Evolutionary conservation across 768 basidiomycete species (phyloP), one percentile per base, ranked within the genome.

Genomic region (Strobilomyces dryophilus): DNA sequence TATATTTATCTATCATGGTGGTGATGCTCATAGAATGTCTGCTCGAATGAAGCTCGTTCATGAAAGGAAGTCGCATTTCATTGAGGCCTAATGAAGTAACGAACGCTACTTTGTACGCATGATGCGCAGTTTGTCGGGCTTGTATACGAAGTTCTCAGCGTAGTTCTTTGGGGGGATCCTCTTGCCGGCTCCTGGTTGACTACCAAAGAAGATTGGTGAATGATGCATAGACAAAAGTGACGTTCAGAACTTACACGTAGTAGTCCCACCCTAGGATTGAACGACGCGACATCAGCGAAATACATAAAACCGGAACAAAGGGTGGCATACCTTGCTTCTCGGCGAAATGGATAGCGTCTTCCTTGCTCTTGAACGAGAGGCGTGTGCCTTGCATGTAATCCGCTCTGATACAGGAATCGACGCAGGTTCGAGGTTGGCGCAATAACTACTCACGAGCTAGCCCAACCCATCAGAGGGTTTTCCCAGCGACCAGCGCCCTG

Each of bases 401-500:
- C 52, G 92, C 94, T 57, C 92, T 92, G 44, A 55, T 17, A 18
- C 40, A 31, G 21, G 32, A 2, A 27, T 61, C 17, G 32, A 55
- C 42, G 41, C 24, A 17, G 12, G 4, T 35, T 49, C 58, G 45
- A 48, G 14, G 27, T 32, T 34, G 31, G 6, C 24, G 41, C 39
- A 37, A 48, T 3, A 20, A 52, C n/a, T 12, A 79, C 89, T 72
- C 67, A 95, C 89, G 92, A 93, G 75, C 87, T 90, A 0, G 94
- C 95, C 78, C 82, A 99, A 41, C 95, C 95, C 92, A 98, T 99
- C 60, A 99, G 69, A 5, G 92, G 92, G 66, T 98, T 99, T 79
- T 98, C 94, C 95, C 95, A 99, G 47, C 95, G 80, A 12, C 91
- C 93, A 27, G 81, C 85, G 32, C 95, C 92, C 53, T 82, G 83